Percentiles rank a stretch among this genome's conserved stretches.
phyloP scores from a whole-genome alignment of 176 grass and related monocot species.

The Tillandsia leiboldiana region DNA sequence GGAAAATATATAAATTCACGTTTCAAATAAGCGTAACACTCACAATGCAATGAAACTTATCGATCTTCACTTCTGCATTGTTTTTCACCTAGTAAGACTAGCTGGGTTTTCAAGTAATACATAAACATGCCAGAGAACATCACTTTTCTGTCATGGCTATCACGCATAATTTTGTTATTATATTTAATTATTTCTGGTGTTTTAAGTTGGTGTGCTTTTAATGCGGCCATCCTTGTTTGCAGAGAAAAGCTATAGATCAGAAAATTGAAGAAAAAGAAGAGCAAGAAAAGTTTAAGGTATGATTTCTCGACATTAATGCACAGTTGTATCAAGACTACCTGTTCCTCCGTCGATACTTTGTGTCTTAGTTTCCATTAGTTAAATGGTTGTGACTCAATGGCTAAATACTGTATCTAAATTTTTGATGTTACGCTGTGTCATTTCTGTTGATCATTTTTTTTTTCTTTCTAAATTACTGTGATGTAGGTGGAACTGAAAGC shows the following conservation, averaged over 20 bases:
- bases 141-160: neutral
- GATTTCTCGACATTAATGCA: constrained; percentile 10
- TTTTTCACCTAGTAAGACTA: too few species aligned
- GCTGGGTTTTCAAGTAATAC: too few species aligned
- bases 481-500: constrained; percentile 68
- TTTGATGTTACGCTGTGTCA: neutral
- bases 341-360: too few species aligned
- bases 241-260: constrained; percentile 78
- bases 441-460: neutral
- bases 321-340: constrained; percentile 4
- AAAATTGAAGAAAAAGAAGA: constrained; percentile 94
- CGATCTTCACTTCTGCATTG: too few species aligned
- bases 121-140: too few species aligned
- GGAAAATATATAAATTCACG: too few species aligned
- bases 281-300: constrained; percentile 84
- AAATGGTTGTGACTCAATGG: neutral
- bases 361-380: too few species aligned
- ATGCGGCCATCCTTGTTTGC: constrained; percentile 20
- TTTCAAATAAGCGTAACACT: too few species aligned
- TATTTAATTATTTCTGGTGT: neutral
- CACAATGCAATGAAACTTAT: too few species aligned
- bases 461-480: constrained; percentile 3
- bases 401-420: neutral
- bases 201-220: constrained; percentile 10
- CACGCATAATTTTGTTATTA: neutral